These are phyloP conservation scores for Arachis hypogaea DNA, from an alignment of 306 rosid genomes.

Conservation along the genomic window DNA sequence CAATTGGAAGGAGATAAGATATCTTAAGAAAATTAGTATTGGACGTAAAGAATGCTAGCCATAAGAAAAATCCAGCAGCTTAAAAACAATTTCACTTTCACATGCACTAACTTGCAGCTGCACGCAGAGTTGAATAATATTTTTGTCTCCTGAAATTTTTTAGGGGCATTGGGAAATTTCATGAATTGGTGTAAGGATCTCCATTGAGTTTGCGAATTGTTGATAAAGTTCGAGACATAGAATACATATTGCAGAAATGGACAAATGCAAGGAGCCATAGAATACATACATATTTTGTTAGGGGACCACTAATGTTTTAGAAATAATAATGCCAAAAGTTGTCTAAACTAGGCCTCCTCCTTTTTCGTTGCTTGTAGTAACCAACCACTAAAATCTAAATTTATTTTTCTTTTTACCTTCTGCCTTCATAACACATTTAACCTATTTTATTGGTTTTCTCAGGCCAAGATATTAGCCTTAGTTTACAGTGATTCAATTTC, in stretches of 20 bases:
- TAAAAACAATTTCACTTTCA: conserved; percentile 20
- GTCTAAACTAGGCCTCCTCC: conserved; percentile 16
- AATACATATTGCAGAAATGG: conserved; percentile 34
- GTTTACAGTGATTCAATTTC: background rate
- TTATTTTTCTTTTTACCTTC: too few species aligned
- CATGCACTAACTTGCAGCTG: conserved; percentile 11
- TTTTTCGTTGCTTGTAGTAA: conserved; percentile 33
- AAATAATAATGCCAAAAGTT: conserved; percentile 41
- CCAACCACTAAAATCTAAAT: background rate
- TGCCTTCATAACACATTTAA: conserved; percentile 12
- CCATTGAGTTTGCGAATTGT: conserved; percentile 26
- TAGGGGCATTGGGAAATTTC: conserved; percentile 32
- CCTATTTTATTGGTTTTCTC: conserved; percentile 18
- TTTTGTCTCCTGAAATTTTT: conserved; percentile 39
- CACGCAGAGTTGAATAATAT: conserved; percentile 8
- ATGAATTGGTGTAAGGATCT: conserved; percentile 17
- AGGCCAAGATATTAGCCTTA: background rate
- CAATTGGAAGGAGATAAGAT: background rate
- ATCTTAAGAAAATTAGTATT: background rate
- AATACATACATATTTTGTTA: background rate
- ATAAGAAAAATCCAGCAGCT: conserved; percentile 27
- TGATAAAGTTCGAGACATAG: conserved; percentile 40
- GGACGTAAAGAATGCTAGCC: background rate
- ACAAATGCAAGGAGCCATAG: conserved; percentile 45
- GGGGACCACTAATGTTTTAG: conserved; percentile 34